A percentile compares a stretch with the other conserved stretches of the same genome.
These are phyloP conservation scores for Priceomyces medius DNA, from an alignment of 805 yeast species.

Conservation along the genomic window DNA sequence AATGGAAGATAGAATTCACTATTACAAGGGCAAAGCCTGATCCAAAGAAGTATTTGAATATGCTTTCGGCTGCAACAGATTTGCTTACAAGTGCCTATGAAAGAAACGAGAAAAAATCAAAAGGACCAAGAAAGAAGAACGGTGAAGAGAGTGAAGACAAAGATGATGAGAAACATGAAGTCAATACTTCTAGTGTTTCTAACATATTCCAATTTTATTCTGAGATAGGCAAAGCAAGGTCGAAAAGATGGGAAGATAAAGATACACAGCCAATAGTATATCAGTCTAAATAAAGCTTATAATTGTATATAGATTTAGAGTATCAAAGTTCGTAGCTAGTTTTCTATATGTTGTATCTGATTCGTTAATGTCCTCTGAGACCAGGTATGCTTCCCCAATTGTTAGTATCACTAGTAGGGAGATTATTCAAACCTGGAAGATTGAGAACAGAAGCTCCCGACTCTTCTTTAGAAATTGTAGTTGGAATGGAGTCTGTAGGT, in stretches of 20 bases:
- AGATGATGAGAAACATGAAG: conserved; percentile 4
- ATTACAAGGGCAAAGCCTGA: conserved; percentile 13
- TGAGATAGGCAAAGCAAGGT: conserved; percentile 26
- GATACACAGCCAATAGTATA: conserved; percentile 22
- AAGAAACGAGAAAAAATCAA: conserved; percentile 1
- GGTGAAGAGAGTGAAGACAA: not conserved
- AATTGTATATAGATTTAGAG: not conserved
- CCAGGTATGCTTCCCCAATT: conserved; percentile 16
- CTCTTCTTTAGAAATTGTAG: conserved; percentile 2
- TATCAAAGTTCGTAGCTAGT: not conserved
- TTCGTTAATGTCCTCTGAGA: conserved; percentile 14
- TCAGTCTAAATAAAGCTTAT: conserved; percentile 11
- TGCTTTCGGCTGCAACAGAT: conserved; percentile 7
- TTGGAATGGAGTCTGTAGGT: conserved; percentile 12
- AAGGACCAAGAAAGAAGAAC: not conserved
- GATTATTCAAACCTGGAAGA: conserved; percentile 27
- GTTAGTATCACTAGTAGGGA: conserved; percentile 11
- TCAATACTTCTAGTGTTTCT: conserved; percentile 2
- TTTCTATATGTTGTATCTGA: not conserved
- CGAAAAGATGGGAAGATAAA: conserved; percentile 22
- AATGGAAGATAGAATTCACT: conserved; percentile 22
- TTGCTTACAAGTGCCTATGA: conserved; percentile 7
- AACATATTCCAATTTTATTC: conserved; percentile 23
- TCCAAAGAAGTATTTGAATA: conserved; percentile 11
- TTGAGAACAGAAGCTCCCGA: conserved; percentile 10